A percentile compares a stretch with the other conserved stretches of the same genome.
Evolutionary conservation across 768 basidiomycete genomes (phyloP).

Genomic region (Agrocybe pediades): DNA sequence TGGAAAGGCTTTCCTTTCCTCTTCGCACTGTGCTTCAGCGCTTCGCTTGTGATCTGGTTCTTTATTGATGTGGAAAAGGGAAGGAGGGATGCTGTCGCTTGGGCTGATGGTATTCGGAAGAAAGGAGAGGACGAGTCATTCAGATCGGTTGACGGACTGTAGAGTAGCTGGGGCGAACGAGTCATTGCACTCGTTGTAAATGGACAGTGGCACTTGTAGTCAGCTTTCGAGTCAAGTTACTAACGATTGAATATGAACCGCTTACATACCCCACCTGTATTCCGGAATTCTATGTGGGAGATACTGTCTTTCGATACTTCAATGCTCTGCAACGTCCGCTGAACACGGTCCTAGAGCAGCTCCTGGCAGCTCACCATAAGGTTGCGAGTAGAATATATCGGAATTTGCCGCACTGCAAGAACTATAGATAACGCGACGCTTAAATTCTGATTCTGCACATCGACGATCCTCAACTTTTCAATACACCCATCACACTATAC

Average conservation of each 20-base stretch:
- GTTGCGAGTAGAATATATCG: background rate
- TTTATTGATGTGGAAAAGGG: conserved; percentile 66
- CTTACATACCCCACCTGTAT: too few relatives aligned
- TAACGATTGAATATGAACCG: background rate
- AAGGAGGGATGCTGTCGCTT: conserved; percentile 57
- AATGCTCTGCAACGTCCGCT: background rate
- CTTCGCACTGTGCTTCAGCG: conserved; percentile 67
- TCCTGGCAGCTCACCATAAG: too few relatives aligned
- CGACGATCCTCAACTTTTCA: background rate
- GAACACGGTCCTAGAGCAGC: too few relatives aligned
- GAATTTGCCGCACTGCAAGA: conserved; percentile 2
- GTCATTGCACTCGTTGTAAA: too few relatives aligned
- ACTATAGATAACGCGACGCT: background rate
- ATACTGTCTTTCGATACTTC: too few relatives aligned
- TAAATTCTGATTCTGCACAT: conserved; percentile 1
- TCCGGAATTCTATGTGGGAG: too few relatives aligned
- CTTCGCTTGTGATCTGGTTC: conserved; percentile 80
- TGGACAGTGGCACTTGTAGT: too few relatives aligned
- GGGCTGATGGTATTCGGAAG: conserved; percentile 43
- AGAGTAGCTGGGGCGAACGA: background rate
- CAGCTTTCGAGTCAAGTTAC: background rate
- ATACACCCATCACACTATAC: background rate
- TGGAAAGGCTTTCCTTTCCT: conserved; percentile 88
- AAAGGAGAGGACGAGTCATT: conserved; percentile 7
- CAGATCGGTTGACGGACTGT: background rate